Evolutionary conservation across 805 yeast genomes (phyloP), one percentile per base, ranked within the genome.

Genomic region (Yamadazyma olivae): DNA sequence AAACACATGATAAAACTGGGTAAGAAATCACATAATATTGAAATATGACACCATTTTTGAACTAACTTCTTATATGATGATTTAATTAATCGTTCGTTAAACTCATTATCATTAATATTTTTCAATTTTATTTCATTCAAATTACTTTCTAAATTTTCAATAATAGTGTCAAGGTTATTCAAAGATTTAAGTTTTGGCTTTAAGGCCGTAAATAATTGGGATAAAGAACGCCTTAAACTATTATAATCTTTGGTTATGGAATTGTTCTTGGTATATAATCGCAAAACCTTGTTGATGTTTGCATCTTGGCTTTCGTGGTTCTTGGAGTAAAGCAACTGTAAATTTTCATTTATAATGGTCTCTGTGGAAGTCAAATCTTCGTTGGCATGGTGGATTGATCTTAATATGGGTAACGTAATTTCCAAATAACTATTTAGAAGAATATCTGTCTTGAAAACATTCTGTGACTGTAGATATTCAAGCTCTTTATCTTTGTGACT

Each of bases 1-100:
- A 58, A 50, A 32, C 61, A 55, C 20, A 55, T 45, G 5, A 65
- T 48, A n/a, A 64, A 46, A 18, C 51, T 45, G 1, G 66, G 67
- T 15, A 67, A 40, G 17, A 67, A 49, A 12, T 56, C 61, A 36
- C 61, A 46, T 7, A 57, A 22, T 30, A 51, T 45, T 10, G 50
- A 30, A 14, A 50, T 25, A 31, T 45, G 40, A 36, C 39, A 35
- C 60, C 60, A 50, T 37, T 43, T 38, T 23, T 32, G 38, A 15
- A 43, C 38, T 34, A 55, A 36, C 19, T 44, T 36, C 13, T 20
- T 35, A 28, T 27, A 48, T 22, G 21, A 32, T 19, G 21, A 22
- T 19, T 21, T 32, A 13, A 44, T 13, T 21, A 28, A 23, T 30
- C 35, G 33, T 39, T 43, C 31, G 36, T 35, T 19, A 26, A 39